A percentile compares a stretch with the other conserved stretches of the same genome.
Evolutionary conservation across 139 green algal species (phyloP).

Genomic region (Zygnema circumcarinatum): DNA sequence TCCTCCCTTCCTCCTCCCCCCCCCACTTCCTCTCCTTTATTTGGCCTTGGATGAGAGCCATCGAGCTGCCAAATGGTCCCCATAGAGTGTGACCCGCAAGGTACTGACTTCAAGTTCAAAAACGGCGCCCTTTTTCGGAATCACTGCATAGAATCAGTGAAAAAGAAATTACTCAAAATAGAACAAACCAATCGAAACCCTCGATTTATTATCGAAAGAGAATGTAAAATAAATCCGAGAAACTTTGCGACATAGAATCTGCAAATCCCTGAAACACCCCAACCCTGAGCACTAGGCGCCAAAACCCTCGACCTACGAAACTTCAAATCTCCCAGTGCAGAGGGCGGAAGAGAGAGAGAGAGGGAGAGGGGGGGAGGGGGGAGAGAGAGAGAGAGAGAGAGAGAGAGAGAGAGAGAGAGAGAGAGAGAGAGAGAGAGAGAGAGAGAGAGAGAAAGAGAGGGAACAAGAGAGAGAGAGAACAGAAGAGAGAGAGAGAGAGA

Average conservation of each 20-base stretch:
- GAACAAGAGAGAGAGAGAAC: neutral
- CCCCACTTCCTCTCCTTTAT: no score
- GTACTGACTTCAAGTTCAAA: neutral
- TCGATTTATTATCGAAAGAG: neutral
- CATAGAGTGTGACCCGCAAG: constrained; percentile 12
- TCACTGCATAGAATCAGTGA: neutral
- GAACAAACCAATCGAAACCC: neutral
- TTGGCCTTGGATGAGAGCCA: neutral
- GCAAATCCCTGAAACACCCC: neutral
- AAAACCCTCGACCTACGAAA: no score
- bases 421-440: neutral
- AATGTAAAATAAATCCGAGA: neutral
- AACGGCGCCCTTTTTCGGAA: constrained; percentile 4
- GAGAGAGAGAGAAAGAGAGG: neutral
- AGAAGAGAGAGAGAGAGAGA: neutral
- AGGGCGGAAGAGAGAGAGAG: neutral
- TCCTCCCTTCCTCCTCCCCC: no score
- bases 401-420: neutral
- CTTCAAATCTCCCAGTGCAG: neutral
- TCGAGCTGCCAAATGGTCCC: neutral
- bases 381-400: neutral
- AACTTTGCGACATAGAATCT: neutral
- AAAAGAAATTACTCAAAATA: neutral
- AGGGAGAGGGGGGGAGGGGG: neutral
- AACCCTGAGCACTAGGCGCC: no score